A percentile compares a stretch with the other conserved stretches of the same genome.
Conservation (phyloP, 2,329 filamentous ascomycete genomes). For the Aphanoascus verrucosus region DNA sequence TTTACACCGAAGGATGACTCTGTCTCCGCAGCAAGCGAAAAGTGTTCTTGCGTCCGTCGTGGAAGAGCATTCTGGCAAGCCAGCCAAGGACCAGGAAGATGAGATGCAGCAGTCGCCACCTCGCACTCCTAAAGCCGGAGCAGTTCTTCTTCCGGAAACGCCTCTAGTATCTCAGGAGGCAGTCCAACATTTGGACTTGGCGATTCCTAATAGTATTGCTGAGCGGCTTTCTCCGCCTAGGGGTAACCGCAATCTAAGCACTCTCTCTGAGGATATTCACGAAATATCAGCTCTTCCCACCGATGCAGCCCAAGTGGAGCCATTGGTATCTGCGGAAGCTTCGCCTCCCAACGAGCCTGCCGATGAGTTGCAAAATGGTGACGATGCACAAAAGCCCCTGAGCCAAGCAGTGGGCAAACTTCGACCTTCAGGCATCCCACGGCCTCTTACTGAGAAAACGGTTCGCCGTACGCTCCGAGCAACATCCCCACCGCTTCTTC, state of each 20-base stretch:
- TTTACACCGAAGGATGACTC: constrained; percentile 33
- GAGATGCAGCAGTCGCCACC: constrained; percentile 1
- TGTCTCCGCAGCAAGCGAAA: constrained; percentile 53
- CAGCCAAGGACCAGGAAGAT: constrained; percentile 19
- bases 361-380: not conserved
- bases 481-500: constrained; percentile 39
- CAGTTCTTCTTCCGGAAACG: constrained; percentile 1
- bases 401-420: constrained; percentile 5
- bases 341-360: not conserved
- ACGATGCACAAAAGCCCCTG: not conserved
- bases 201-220: constrained; percentile 31
- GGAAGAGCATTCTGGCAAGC: constrained; percentile 47
- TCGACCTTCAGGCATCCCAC: constrained; percentile 32
- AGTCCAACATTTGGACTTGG: constrained; percentile 52
- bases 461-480: constrained; percentile 29
- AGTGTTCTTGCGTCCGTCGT: constrained; percentile 55
- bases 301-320: not conserved
- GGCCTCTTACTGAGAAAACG: constrained; percentile 26
- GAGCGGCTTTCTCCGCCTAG: constrained; percentile 16
- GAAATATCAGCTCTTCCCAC: not conserved
- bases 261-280: not conserved
- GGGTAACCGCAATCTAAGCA: not conserved
- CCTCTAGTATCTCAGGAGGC: constrained; percentile 38
- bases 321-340: not conserved
- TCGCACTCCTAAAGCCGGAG: not conserved